Evolutionary conservation across 1,139 yeast genomes (phyloP), one percentile per base, ranked within the genome.

Genomic region (Candida glucosophila): DNA sequence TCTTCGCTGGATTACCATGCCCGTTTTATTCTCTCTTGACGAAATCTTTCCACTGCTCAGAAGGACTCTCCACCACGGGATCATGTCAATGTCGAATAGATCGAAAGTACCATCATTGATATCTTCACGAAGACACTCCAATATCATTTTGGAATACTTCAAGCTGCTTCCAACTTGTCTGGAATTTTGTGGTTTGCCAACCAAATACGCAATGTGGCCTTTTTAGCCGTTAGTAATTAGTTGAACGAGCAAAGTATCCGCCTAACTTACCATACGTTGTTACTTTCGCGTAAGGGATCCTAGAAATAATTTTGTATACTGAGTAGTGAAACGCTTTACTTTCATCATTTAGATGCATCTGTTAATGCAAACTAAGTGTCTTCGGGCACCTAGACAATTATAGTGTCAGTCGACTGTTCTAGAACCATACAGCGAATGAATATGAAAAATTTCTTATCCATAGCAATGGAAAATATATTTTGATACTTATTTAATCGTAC

Each of bases 21-120:
- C 65, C 14, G 46, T 49, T 3, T 52, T 39, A 18, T 55, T 46
- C 2, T 56, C 72, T 15, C 85, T 51, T 1, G 68, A 66, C 2
- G 86, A 69, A 3, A 81, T 73, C 17, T 53, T 57, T 0, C 92
- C 92, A 12, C 69, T 54, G 10, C 80, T 58, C 24, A 68, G 67
- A 12, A 81, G 54, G 2, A 81, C 82, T 27, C 93, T 54, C 88
- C 90, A 80, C 93, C 93, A 81, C 1, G 93, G 92, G 6, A 79
- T 67, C 3, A 41, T 22, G 20, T 59, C 46, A 22, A 27, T 24
- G 39, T 41, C 46, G n/a, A n/a, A n/a, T 3, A 33, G 23, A n/a
- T n/a, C n/a, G n/a, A n/a, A n/a, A 2, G 28, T 33, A 2, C 36
- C 32, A 7, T 34, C 35, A 9, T 34, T 33, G n/a, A 34, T 23